These are phyloP conservation scores for Yamadazyma endophytica DNA, from an alignment of 805 yeast species.

Conservation along the genomic window DNA sequence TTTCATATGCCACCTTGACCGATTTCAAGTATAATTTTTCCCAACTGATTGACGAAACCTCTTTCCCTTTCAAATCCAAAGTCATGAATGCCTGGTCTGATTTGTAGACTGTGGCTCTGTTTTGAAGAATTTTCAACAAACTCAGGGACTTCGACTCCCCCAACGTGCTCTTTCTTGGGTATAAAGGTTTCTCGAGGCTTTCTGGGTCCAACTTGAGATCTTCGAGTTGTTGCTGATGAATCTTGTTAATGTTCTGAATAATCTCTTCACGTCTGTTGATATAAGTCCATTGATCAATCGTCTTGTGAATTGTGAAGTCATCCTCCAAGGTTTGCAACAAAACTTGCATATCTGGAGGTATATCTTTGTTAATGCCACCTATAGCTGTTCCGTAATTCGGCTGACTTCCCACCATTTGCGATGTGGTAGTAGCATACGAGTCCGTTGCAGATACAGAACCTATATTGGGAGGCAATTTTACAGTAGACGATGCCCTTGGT, in stretches of 20 bases:
- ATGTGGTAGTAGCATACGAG: constrained; percentile 15
- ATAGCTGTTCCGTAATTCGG: constrained; percentile 4
- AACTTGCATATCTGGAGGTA: constrained; percentile 43
- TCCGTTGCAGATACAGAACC: constrained; percentile 22
- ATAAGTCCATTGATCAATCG: constrained; percentile 45
- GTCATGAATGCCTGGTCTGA: constrained; percentile 65
- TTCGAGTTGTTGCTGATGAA: constrained; percentile 30
- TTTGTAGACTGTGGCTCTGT: constrained; percentile 63
- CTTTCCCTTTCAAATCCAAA: constrained; percentile 79
- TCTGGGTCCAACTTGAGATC: constrained; percentile 23
- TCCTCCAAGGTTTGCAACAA: constrained; percentile 38
- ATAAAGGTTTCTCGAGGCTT: constrained; percentile 55
- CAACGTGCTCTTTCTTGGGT: constrained; percentile 41
- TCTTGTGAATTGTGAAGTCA: constrained; percentile 35
- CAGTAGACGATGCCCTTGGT: constrained; percentile 13
- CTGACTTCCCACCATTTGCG: constrained; percentile 9
- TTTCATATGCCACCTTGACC: constrained; percentile 83
- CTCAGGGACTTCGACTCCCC: constrained; percentile 27
- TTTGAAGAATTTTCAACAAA: constrained; percentile 67
- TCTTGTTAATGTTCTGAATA: constrained; percentile 30
- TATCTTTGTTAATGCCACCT: constrained; percentile 26
- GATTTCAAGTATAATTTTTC: constrained; percentile 79
- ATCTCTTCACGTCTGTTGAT: constrained; percentile 43
- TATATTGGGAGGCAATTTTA: constrained; percentile 15
- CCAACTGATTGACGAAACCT: constrained; percentile 75